Conservation (phyloP, 371 early-diverging fungal species). For the Pancytospora philotis region DNA sequence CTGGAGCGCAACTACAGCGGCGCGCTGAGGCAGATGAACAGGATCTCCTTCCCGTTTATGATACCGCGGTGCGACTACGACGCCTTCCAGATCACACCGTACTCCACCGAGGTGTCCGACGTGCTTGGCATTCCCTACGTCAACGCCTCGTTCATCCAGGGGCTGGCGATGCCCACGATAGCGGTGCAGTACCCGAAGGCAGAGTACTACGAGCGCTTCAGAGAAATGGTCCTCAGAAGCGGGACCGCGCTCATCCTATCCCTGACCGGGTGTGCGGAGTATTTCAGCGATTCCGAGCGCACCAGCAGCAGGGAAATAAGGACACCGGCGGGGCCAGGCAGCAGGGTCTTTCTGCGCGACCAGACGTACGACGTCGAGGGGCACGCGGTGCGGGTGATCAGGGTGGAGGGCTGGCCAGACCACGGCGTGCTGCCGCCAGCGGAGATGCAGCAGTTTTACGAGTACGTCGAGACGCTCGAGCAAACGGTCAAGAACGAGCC, state of each 20-base stretch:
- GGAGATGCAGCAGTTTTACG: conserved; percentile 27
- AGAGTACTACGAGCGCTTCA: conserved; percentile 21
- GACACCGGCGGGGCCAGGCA: background rate
- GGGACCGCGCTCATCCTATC: conserved; percentile 32
- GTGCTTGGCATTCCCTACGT: conserved; percentile 31
- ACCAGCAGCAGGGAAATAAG: background rate
- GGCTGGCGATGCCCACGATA: conserved; percentile 9
- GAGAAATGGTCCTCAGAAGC: conserved; percentile 23
- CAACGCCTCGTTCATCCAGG: conserved; percentile 31
- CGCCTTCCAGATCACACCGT: too few relatives aligned
- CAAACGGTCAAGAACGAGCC: conserved; percentile 53
- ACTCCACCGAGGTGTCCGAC: conserved; percentile 23
- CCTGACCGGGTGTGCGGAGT: conserved; percentile 5
- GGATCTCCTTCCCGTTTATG: too few relatives aligned
- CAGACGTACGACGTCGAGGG: conserved; percentile 19
- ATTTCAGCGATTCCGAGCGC: conserved; percentile 20
- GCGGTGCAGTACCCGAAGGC: conserved; percentile 38
- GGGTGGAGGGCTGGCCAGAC: conserved; percentile 39
- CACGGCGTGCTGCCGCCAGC: background rate
- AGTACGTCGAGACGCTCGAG: conserved; percentile 8
- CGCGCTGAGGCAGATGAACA: too few relatives aligned
- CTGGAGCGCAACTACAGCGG: too few relatives aligned
- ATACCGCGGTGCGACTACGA: too few relatives aligned
- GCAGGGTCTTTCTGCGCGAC: conserved; percentile 28
- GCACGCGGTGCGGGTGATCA: conserved; percentile 23